Evolutionary conservation across 768 basidiomycete genomes (phyloP).

Genomic region (Suillus occidentalis): DNA sequence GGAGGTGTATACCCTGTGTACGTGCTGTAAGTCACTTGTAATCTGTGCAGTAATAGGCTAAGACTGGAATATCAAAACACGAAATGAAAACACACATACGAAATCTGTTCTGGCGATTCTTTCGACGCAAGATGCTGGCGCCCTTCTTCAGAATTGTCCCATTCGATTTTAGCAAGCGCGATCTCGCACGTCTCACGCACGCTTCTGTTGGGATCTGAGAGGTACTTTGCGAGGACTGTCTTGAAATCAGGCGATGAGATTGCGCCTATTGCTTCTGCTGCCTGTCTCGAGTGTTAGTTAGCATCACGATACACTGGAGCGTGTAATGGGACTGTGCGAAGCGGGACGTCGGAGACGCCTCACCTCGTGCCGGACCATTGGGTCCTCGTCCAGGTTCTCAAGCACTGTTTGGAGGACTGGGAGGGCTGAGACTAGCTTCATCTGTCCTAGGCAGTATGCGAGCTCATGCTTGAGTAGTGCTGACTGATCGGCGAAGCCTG

Average conservation of each 20-base stretch:
- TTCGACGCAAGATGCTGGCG: conserved; percentile 40
- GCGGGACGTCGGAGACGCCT: conserved; percentile 19
- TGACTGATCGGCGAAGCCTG: conserved; percentile 85
- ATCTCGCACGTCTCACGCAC: conserved; percentile 98
- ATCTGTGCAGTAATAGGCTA: background rate
- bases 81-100: conserved; percentile 33
- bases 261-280: conserved; percentile 98
- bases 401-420: conserved; percentile 79
- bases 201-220: conserved; percentile 66
- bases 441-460: conserved; percentile 95
- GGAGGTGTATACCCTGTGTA: conserved; percentile 67
- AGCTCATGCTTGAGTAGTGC: conserved; percentile 95
- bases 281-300: conserved; percentile 45
- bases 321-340: background rate
- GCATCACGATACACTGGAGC: conserved; percentile 1
- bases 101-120: conserved; percentile 32
- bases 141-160: conserved; percentile 82
- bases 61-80: background rate
- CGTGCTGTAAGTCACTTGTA: background rate
- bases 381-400: conserved; percentile 67
- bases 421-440: conserved; percentile 70
- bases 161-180: conserved; percentile 91
- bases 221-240: conserved; percentile 67
- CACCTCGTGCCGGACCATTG: conserved; percentile 98
- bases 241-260: conserved; percentile 71